A percentile compares a stretch with the other conserved stretches of the same genome.
Conservation (phyloP, 225 moss, liverwort and hornwort species). For the Asterella californica region DNA sequence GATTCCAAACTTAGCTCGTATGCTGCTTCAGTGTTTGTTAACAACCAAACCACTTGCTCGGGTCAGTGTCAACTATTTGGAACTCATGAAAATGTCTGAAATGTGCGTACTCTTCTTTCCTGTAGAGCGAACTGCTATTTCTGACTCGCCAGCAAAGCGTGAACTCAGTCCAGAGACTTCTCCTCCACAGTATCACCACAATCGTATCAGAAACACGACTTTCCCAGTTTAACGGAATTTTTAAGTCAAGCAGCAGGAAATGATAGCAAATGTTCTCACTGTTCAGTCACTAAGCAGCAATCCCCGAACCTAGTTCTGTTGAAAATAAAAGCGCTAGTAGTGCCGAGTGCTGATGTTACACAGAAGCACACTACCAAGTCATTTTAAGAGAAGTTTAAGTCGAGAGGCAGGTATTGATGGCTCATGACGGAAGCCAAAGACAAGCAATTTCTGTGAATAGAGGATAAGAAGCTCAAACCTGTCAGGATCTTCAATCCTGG, state of each 20-base stretch:
- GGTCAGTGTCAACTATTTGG: background rate
- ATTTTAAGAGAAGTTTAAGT: background rate
- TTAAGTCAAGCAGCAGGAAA: background rate
- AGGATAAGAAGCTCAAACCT: conserved; percentile 27
- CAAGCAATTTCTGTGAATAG: background rate
- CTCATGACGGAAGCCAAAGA: background rate
- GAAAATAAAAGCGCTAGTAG: background rate
- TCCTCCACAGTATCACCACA: background rate
- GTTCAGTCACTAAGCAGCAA: too few species aligned
- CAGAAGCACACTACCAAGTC: background rate
- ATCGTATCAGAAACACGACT: too few species aligned
- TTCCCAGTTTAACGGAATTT: too few species aligned
- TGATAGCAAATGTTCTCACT: background rate
- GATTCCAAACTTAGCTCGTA: conserved; percentile 42
- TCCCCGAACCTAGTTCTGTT: too few species aligned
- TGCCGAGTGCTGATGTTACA: background rate
- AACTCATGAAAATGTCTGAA: background rate
- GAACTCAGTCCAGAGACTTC: background rate
- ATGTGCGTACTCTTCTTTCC: background rate
- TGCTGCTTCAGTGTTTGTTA: conserved; percentile 21
- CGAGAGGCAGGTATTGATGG: background rate
- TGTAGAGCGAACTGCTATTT: background rate
- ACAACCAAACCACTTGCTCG: background rate
- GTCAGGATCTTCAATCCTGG: conserved; percentile 38
- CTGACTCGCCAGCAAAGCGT: background rate